Conservation (phyloP, 1,139 yeast species). For the Taiozyma onychis region DNA sequence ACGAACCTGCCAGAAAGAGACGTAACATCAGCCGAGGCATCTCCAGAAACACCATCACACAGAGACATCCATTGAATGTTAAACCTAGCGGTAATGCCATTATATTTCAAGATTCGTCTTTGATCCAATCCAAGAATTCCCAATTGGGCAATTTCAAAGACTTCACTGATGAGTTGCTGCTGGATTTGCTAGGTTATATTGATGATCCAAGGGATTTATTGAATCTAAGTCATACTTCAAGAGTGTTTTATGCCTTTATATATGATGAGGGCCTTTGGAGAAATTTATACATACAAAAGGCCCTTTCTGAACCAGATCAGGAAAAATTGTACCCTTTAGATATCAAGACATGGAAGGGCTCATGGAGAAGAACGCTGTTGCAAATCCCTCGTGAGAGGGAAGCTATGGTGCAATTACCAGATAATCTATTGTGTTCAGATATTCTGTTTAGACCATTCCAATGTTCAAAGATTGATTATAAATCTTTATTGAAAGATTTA, state of each 20-base stretch:
- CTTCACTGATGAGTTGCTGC: constrained; percentile 55
- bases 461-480: constrained; percentile 65
- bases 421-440: constrained; percentile 48
- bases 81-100: constrained; percentile 64
- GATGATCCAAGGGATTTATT: constrained; percentile 41
- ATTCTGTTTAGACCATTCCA: constrained; percentile 72
- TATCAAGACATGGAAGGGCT: constrained; percentile 54
- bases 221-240: constrained; percentile 51
- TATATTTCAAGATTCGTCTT: constrained; percentile 21
- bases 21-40: constrained; percentile 16
- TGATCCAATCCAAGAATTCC: constrained; percentile 21
- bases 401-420: constrained; percentile 36
- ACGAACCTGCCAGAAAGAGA: constrained; percentile 13
- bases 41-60: constrained; percentile 21
- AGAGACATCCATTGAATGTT: constrained; percentile 66
- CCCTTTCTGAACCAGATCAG: constrained; percentile 11
- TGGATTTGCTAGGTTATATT: constrained; percentile 41
- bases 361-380: constrained; percentile 68
- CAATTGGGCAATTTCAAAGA: constrained; percentile 44
- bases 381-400: constrained; percentile 30
- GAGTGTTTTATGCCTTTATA: constrained; percentile 63
- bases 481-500: constrained; percentile 38
- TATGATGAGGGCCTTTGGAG: constrained; percentile 82
- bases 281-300: constrained; percentile 37
- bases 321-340: constrained; percentile 23